Evolutionary conservation across 176 grass and related monocot species (phyloP).

Genomic region (Otatea glauca): DNA sequence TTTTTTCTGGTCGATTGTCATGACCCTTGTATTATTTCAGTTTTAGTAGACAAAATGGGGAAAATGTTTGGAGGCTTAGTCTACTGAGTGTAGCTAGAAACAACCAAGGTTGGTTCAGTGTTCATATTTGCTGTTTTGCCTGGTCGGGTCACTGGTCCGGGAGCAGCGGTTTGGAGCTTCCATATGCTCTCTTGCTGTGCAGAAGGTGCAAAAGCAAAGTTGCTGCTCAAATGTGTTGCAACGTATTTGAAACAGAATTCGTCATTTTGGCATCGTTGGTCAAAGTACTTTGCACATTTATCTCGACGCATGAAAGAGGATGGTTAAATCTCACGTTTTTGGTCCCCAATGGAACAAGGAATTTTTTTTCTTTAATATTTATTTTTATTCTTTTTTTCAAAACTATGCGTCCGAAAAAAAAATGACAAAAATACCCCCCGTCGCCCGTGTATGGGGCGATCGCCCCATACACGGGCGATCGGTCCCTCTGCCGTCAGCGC

Average conservation of each 20-base stretch:
- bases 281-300: not conserved
- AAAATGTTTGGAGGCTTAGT: not conserved
- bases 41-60: not conserved
- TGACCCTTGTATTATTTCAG: not conserved
- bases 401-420: too few relatives aligned
- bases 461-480: too few relatives aligned
- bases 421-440: too few relatives aligned
- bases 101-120: not conserved
- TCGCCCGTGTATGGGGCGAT: too few relatives aligned
- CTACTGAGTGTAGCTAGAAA: not conserved
- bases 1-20: not conserved
- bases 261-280: not conserved
- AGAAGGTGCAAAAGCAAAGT: not conserved
- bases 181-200: not conserved
- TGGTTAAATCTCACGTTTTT: not conserved
- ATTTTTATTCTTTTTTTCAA: too few relatives aligned
- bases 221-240: not conserved
- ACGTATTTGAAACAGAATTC: not conserved
- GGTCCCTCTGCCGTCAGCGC: too few relatives aligned
- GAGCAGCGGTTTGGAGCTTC: not conserved
- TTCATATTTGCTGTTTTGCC: not conserved
- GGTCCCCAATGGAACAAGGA: not conserved
- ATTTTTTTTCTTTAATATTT: too few relatives aligned
- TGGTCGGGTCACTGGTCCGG: too few relatives aligned
- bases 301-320: not conserved